Conservation (phyloP, 352 stramenopile genomes). For the Globisporangium alternatum region DNA sequence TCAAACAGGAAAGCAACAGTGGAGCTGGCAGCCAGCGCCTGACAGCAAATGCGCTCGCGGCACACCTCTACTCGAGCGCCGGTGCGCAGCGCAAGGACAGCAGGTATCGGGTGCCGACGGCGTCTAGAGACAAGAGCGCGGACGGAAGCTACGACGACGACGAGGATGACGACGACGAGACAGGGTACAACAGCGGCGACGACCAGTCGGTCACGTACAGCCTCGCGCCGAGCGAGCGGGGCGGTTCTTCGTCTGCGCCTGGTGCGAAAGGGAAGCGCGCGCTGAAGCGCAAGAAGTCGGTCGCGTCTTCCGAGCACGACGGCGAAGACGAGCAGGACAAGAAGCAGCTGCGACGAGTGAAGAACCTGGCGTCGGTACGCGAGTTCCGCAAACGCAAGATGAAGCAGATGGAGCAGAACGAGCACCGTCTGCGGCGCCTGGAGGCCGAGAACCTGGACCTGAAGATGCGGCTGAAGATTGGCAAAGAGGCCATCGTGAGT, state of each 20-base stretch:
- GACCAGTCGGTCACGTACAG: background rate
- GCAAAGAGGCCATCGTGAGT: slow-evolving; percentile 69
- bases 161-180: slow-evolving; percentile 18
- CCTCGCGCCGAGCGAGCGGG: background rate
- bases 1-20: slow-evolving; percentile 16
- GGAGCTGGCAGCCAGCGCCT: background rate
- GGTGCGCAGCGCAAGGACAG: slow-evolving; percentile 6
- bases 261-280: slow-evolving; percentile 7
- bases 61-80: slow-evolving; percentile 22
- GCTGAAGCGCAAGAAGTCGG: slow-evolving; percentile 3
- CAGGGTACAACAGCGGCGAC: too few relatives aligned
- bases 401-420: slow-evolving; percentile 73
- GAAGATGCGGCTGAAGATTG: slow-evolving; percentile 80
- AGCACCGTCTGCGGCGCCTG: slow-evolving; percentile 50
- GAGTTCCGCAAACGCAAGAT: slow-evolving; percentile 79
- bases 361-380: slow-evolving; percentile 70
- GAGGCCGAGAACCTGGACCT: slow-evolving; percentile 78
- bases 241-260: background rate
- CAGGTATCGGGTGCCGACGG: background rate
- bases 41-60: slow-evolving; percentile 19
- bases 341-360: slow-evolving; percentile 63
- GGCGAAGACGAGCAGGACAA: slow-evolving; percentile 41
- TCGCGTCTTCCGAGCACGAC: slow-evolving; percentile 7
- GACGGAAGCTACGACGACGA: slow-evolving; percentile 26
- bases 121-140: slow-evolving; percentile 11